Base-by-base conservation (phyloP, 352 stramenopile genomes). In the Elongisporangium prolatum region DNA sequence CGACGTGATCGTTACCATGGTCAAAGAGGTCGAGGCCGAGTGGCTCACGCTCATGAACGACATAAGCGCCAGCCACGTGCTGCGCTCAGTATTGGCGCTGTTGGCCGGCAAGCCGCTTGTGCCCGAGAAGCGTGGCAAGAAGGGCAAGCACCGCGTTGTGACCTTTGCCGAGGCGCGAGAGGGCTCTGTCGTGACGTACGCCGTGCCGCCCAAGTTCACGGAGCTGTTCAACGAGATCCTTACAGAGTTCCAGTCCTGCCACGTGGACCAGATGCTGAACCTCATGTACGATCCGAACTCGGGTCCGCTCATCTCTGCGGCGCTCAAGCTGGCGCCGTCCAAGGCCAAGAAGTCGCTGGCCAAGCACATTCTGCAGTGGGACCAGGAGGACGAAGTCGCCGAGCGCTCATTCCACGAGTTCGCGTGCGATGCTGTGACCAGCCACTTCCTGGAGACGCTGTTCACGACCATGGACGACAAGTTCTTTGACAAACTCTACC, bases 21-120 rank as follows among this genome's bases (percentile, higher is more conserved):
- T 82, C 8, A 83, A 74, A 52, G 84, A 93, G 54, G 78, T 93
- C 40, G 70, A 91, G 59, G 68, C 59, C 54, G 84, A 93, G 66
- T 93, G 84, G 84, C 73, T 93, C 54, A 87, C 77, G n/a, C 68
- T 93, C 18, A 87, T 91, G 76, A 91, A 91, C 63, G 84, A 93
- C 53, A 80, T 93, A 10, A 93, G 84, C 54, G 84, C 84, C n/a
- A 91, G 77, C 57, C 84, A 93, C 52, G 84, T 93, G 50, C 66
- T 91, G 56, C 84, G 84, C 21, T 89, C 80, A 3, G 76, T 93
- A 52, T 65, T 93, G 0, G 80, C 80, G 2, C 71, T 80, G 48
- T 67, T 93, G 17, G 80, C 73, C 5, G 84, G 84, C 18, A 84
- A 81, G 28, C 74, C 84, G 14, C 68, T 91, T 2, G 75, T 88